Percentiles rank a stretch among this genome's conserved stretches.
Evolutionary conservation across 139 green algal species (phyloP).

Genomic region (Closterium sp.): DNA sequence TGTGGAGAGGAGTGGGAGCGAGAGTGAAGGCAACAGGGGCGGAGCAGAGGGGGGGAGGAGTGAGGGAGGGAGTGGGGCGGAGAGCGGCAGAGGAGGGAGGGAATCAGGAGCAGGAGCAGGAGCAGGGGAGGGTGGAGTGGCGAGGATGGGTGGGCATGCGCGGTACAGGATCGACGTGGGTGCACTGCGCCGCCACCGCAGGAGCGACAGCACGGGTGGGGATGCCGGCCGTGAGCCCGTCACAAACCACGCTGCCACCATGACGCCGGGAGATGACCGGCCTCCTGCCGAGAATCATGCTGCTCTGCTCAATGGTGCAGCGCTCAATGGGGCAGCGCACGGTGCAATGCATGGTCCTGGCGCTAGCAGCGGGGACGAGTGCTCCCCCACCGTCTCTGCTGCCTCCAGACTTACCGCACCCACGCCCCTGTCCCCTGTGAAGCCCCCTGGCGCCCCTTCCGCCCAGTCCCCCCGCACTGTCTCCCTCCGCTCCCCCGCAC

Average conservation of each 20-base stretch:
- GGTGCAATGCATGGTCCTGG: too few relatives aligned
- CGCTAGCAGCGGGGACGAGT: too few relatives aligned
- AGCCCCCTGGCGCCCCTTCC: background rate
- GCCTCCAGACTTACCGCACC: too few relatives aligned
- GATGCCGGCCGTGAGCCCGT: too few relatives aligned
- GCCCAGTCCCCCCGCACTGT: background rate
- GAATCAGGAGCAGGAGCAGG: background rate
- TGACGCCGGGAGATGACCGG: too few relatives aligned
- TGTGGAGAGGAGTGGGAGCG: background rate
- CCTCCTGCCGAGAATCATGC: too few relatives aligned
- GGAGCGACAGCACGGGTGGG: background rate
- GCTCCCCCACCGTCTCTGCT: too few relatives aligned
- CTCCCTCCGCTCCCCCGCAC: background rate
- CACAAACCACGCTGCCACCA: too few relatives aligned
- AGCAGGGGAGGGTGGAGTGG: background rate
- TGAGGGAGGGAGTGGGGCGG: background rate
- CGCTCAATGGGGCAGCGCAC: too few relatives aligned
- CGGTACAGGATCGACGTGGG: background rate
- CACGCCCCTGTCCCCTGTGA: background rate
- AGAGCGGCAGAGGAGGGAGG: background rate
- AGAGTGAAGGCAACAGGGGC: background rate
- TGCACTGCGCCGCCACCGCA: background rate
- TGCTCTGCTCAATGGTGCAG: too few relatives aligned
- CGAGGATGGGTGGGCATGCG: background rate
- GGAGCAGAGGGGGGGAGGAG: background rate